Base-by-base conservation (phyloP, 1,284 basidiomycete species). In the Serendipita sp. region DNA sequence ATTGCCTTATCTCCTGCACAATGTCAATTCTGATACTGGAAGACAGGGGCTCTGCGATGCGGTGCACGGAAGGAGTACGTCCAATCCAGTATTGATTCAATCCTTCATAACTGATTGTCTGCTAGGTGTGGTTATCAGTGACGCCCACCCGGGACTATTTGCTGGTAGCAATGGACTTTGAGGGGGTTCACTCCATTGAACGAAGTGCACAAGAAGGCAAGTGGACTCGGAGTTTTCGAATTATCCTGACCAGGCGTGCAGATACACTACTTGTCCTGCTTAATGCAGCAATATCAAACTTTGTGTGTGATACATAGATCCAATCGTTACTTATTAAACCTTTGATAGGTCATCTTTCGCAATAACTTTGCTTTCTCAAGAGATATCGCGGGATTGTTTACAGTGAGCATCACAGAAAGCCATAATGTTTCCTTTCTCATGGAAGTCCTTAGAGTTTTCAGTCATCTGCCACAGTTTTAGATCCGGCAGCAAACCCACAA, bases 151-250 rank as follows among this genome's bases (percentile, higher is more conserved):
- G 78, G 43, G 76, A 80, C 34, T 69, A 71, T 0, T 69, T 85
- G 22, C 73, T 84, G 8, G 81, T 85, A 3, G 77, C 82, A 0
- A 73, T 85, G 1, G 83, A 85, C 66, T 85, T 85, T 64, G 83
- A 85, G 75, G 82, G 82, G 76, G 81, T 84, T 0, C 82, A 84
- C 64, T 82, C 80, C 61, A 82, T 83, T 34, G 82, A 84, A 66
- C 72, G 82, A 1, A 82, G 81, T 0, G 78, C 80, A 3, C 82
- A 84, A 68, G 82, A 84, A 67, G 53, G 53, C 32, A n/a, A 32
- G 53, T 58, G n/a, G 4, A 12, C 32, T 58, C 29, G 4, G 12
- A 26, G 29, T 58, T 8, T 35, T n/a, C 32, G 53, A 34, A 58
- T 4, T 26, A 32, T 32, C 17, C 53, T 32, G 17, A 58, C 17